Evolutionary conservation across 1,284 basidiomycete species (phyloP), one percentile per base, ranked within the genome.

Genomic region (Coniferiporia weirii): DNA sequence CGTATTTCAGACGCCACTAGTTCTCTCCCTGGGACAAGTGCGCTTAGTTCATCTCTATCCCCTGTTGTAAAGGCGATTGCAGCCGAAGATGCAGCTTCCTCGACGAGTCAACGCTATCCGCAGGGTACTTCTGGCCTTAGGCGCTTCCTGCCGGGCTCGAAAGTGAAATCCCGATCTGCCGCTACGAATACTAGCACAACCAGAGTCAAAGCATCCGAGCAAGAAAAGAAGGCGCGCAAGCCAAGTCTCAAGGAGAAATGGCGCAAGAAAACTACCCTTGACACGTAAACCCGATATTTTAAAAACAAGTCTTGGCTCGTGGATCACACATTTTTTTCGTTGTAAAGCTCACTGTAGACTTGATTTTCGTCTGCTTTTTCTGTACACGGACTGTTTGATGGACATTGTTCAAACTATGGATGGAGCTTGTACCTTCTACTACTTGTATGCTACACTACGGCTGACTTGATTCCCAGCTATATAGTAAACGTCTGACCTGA

Each of bases 51-150:
- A 2, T 61, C 60, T 6, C 15, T 61, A 27, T 61, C 60, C 7
- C 60, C 60, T 22, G 38, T 61, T 34, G 56, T 43, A 6, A 61
- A 61, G 40, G 60, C 59, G 7, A 56, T 62, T 20, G 61, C 48
- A n/a, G 52, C 54, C 4, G 61, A 58, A 52, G 61, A 62, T 35
- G 57, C 61, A 35, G 19, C 15, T 32, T 20, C 19, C 27, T 32
- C 19, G 35, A 19, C 3, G 27, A 27, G 27, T 5, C 27, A 27
- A 27, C 5, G 27, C 27, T 5, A 5, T 27, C 27, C 27, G 27
- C 27, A 27, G 27, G 27, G 27, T 5, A 27, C 27, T 27, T 27
- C 27, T 27, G 27, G 27, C 27, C 5, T 27, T 27, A 27, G 27
- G 27, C 27, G 27, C 27, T 27, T 27, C 17, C 55, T 62, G 13